Conservation (phyloP, 78 protist genomes). For the Chrysochromulina parva region DNA sequence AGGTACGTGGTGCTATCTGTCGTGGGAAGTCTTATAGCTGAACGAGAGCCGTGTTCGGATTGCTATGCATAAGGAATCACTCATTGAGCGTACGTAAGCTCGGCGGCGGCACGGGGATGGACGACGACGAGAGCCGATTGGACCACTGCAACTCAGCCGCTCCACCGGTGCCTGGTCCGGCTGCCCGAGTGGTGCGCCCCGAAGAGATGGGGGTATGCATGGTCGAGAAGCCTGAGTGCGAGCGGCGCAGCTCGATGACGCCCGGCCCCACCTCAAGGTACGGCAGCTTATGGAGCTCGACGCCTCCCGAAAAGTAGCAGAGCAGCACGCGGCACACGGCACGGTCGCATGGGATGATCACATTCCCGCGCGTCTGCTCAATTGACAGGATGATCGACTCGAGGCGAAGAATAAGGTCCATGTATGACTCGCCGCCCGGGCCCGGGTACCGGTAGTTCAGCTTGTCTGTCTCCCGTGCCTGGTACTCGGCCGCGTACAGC, state of each 20-base stretch:
- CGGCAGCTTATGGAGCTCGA: neutral
- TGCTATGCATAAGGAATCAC: too few relatives aligned
- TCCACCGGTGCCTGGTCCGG: too few relatives aligned
- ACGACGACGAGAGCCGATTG: too few relatives aligned
- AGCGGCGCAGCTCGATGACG: neutral
- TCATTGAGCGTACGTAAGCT: too few relatives aligned
- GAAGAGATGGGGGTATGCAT: too few relatives aligned
- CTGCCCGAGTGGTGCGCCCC: too few relatives aligned
- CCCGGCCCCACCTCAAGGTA: neutral
- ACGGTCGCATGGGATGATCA: neutral
- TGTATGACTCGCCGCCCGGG: neutral
- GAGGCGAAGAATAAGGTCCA: neutral
- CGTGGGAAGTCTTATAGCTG: too few relatives aligned
- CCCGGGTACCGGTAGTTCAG: conserved; percentile 6
- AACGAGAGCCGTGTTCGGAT: too few relatives aligned
- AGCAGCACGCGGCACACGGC: neutral
- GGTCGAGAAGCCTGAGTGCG: neutral
- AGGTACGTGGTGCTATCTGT: too few relatives aligned
- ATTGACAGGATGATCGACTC: too few relatives aligned
- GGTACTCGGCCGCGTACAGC: neutral
- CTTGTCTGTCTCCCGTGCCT: neutral
- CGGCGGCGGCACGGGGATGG: too few relatives aligned
- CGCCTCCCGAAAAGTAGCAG: neutral
- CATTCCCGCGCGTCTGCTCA: neutral
- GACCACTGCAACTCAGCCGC: too few relatives aligned